Evolutionary conservation across 1,139 yeast species (phyloP).

Genomic region (Kazachstania sp.): DNA sequence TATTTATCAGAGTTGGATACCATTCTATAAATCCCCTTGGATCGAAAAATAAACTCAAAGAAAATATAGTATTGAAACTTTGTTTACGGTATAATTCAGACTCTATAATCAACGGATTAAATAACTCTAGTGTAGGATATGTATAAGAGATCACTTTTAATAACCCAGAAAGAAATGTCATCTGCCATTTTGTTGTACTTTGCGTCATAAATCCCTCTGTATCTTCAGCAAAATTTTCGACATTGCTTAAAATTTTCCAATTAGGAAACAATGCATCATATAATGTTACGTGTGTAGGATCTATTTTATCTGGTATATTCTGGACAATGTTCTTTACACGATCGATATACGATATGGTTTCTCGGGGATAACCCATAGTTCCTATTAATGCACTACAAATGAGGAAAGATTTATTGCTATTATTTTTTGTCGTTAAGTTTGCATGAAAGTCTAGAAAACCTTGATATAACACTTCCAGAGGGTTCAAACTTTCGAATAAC

Average conservation of each 20-base stretch:
- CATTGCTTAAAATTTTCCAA: neutral
- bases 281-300: neutral
- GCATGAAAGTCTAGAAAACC: neutral
- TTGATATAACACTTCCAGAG: neutral
- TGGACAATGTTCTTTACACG: neutral
- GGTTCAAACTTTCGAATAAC: neutral
- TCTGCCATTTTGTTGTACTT: slow-evolving; percentile 10
- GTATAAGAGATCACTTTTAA: slow-evolving; percentile 5
- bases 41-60: slow-evolving; percentile 10
- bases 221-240: slow-evolving; percentile 4
- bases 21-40: slow-evolving; percentile 9
- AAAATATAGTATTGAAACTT: slow-evolving; percentile 9
- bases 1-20: slow-evolving; percentile 7
- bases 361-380: neutral
- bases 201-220: neutral
- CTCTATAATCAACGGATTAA: slow-evolving; percentile 7
- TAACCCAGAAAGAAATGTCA: slow-evolving; percentile 6
- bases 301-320: neutral
- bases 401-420: neutral
- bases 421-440: neutral
- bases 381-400: neutral
- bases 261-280: neutral
- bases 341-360: neutral
- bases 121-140: slow-evolving; percentile 9
- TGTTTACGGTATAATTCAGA: slow-evolving; percentile 10